These are phyloP conservation scores for Solanum verrucosum DNA, from an alignment of 257 asterid genomes.

Conservation along the genomic window DNA sequence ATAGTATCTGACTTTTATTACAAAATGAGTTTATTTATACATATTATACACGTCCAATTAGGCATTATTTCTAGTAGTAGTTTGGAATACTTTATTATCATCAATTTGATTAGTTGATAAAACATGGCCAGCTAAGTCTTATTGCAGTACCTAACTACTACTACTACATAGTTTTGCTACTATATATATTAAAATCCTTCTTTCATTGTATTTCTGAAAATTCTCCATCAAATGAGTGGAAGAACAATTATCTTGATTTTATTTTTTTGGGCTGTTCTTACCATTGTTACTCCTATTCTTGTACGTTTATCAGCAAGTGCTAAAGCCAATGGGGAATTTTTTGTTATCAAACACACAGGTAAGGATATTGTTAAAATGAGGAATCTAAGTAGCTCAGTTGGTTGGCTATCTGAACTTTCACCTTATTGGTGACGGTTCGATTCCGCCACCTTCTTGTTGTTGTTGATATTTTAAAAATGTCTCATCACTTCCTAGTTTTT, in stretches of 20 bases:
- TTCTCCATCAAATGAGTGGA: conserved; percentile 40
- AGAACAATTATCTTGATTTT: conserved; percentile 53
- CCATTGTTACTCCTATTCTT: conserved; percentile 60
- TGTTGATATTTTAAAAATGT: neutral
- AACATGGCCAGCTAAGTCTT: conserved; percentile 55
- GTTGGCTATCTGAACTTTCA: neutral
- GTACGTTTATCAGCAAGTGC: conserved; percentile 58
- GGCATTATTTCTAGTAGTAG: neutral
- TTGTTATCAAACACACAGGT: conserved; percentile 19
- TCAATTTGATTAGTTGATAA: conserved; percentile 3
- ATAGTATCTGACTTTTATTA: conserved; percentile 14
- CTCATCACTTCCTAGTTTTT: neutral
- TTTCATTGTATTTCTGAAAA: conserved; percentile 12
- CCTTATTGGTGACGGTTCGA: neutral
- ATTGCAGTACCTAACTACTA: neutral
- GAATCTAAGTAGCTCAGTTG: neutral
- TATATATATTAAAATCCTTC: neutral
- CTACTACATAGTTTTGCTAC: too few relatives aligned
- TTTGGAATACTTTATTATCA: conserved; percentile 7
- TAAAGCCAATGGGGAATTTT: conserved; percentile 14
- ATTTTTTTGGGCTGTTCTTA: conserved; percentile 66
- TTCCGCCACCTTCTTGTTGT: neutral
- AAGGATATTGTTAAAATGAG: neutral
- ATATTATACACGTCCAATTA: neutral
- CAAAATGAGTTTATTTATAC: neutral